These are phyloP conservation scores for Chytridium lagenaria DNA, from an alignment of 371 early-diverging fungal species.

Conservation along the genomic window DNA sequence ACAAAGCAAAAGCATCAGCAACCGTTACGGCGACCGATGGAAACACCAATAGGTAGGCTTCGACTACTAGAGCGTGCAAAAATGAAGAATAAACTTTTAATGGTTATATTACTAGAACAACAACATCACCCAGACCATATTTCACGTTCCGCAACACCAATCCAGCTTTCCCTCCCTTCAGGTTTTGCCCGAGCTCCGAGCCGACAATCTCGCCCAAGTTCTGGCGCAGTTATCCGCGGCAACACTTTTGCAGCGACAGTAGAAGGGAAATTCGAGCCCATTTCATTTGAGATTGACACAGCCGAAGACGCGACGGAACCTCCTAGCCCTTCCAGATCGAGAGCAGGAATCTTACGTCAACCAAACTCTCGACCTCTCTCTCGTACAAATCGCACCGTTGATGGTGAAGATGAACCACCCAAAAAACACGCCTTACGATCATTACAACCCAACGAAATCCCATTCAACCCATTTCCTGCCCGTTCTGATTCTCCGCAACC, in stretches of 20 bases:
- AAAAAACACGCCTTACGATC: constrained; percentile 8
- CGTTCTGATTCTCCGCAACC: too few species aligned
- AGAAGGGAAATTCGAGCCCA: background rate
- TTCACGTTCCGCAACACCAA: constrained; percentile 6
- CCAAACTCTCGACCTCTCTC: background rate
- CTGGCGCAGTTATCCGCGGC: background rate
- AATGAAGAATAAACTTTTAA: too few species aligned
- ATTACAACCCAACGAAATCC: constrained; percentile 8
- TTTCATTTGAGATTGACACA: background rate
- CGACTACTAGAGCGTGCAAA: too few species aligned
- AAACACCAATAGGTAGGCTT: too few species aligned
- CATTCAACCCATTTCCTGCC: constrained; percentile 10
- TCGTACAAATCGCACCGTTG: background rate
- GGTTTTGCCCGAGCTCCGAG: background rate
- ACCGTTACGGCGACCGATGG: too few species aligned
- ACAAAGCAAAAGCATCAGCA: too few species aligned
- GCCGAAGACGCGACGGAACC: background rate
- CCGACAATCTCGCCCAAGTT: background rate
- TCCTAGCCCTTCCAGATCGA: background rate
- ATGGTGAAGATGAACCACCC: background rate
- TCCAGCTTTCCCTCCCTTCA: constrained; percentile 5
- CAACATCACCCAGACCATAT: background rate
- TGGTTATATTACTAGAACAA: too few species aligned
- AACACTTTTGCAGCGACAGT: background rate
- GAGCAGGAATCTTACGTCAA: background rate